Conservation (phyloP, 177 flowering plant genomes). For the Vitis hybrid region DNA sequence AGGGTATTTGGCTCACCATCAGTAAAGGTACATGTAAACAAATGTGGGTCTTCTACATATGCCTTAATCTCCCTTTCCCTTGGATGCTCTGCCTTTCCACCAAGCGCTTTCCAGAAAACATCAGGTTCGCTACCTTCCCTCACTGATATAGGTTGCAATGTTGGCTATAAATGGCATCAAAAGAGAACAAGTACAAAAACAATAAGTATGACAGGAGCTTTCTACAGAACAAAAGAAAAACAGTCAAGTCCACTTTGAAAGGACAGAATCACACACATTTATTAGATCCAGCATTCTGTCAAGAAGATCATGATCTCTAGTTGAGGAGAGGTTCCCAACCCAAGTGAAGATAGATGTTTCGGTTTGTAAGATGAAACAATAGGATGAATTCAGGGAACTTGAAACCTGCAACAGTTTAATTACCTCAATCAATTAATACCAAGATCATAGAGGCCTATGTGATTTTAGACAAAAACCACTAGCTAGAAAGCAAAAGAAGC, state of each 20-base stretch:
- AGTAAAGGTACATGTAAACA: slow-evolving; percentile 33
- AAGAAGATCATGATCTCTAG: slow-evolving; percentile 53
- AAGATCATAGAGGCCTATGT: neutral
- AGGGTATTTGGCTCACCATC: slow-evolving; percentile 37
- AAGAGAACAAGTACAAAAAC: slow-evolving; percentile 9
- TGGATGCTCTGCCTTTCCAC: slow-evolving; percentile 61
- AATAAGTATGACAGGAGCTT: neutral
- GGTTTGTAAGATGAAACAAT: slow-evolving; percentile 64
- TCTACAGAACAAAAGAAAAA: neutral
- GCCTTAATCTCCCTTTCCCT: slow-evolving; percentile 40
- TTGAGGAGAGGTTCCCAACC: slow-evolving; percentile 60
- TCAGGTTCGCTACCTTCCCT: slow-evolving; percentile 78
- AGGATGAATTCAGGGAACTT: slow-evolving; percentile 65
- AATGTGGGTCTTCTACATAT: slow-evolving; percentile 55
- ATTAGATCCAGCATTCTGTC: slow-evolving; percentile 54
- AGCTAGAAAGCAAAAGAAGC: neutral
- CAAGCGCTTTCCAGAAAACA: slow-evolving; percentile 55
- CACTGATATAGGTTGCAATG: slow-evolving; percentile 53
- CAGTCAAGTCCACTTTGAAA: neutral
- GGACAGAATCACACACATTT: slow-evolving; percentile 36
- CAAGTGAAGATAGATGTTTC: slow-evolving; percentile 51
- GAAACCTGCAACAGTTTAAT: slow-evolving; percentile 44
- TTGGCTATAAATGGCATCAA: slow-evolving; percentile 45
- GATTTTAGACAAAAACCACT: neutral
- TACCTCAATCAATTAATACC: neutral